A percentile compares a stretch with the other conserved stretches of the same genome.
These are phyloP conservation scores for Phytophthora sp. DNA, from an alignment of 352 stramenopile species.

Conservation along the genomic window DNA sequence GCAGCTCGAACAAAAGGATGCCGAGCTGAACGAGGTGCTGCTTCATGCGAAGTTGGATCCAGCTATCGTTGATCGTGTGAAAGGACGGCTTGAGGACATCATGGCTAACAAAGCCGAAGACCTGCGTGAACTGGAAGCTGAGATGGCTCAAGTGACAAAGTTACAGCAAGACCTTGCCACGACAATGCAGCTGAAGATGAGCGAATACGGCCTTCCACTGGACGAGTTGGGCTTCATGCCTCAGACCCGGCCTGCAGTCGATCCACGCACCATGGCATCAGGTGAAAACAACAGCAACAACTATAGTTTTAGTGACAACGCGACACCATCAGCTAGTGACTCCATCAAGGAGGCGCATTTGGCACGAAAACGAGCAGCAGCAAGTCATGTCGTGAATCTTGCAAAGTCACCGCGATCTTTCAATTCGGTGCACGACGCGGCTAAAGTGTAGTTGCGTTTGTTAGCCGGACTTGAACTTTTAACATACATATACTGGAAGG, in stretches of 20 bases:
- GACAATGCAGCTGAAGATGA: constrained; percentile 87
- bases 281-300: constrained; percentile 39
- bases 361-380: constrained; percentile 19
- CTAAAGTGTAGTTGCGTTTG: constrained; percentile 25
- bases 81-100: constrained; percentile 89
- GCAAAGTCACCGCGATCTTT: constrained; percentile 11
- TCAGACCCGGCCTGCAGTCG: constrained; percentile 18
- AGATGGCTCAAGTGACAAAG: constrained; percentile 72
- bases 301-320: constrained; percentile 1
- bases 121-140: constrained; percentile 83
- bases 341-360: constrained; percentile 21
- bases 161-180: constrained; percentile 85
- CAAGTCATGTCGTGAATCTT: constrained; percentile 8
- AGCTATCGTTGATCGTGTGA: constrained; percentile 82
- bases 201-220: constrained; percentile 89
- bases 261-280: constrained; percentile 20
- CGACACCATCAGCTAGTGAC: neutral
- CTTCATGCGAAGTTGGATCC: constrained; percentile 91
- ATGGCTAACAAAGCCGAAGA: constrained; percentile 89
- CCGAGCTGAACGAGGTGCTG: constrained; percentile 93
- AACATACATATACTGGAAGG: too few relatives aligned
- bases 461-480: too few relatives aligned
- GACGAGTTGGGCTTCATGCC: constrained; percentile 88
- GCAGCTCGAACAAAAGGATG: constrained; percentile 91
- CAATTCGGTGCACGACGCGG: constrained; percentile 4